Percentiles rank a stretch among this genome's conserved stretches.
Evolutionary conservation across 2,329 filamentous ascomycete genomes (phyloP).

Genomic region (Lecanosticta acicola): DNA sequence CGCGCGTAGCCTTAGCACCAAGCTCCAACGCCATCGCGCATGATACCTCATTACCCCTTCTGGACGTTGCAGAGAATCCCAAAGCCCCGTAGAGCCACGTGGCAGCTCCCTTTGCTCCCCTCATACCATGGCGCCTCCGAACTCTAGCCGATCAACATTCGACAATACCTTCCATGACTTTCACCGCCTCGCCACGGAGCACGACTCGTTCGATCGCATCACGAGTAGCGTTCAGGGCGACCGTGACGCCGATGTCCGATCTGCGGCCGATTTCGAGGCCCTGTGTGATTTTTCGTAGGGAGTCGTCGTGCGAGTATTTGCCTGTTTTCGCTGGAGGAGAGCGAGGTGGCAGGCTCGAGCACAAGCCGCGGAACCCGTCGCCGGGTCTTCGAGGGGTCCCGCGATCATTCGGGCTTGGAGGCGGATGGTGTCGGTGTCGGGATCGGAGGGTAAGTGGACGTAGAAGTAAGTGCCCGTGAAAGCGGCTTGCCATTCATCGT

Average conservation of each 20-base stretch:
- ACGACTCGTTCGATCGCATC: slow-evolving; percentile 37
- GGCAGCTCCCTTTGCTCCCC: no score
- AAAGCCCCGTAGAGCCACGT: no score
- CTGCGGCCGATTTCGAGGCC: slow-evolving; percentile 49
- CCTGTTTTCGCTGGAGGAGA: slow-evolving; percentile 35
- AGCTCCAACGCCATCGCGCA: no score
- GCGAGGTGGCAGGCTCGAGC: slow-evolving; percentile 42
- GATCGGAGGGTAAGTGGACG: slow-evolving; percentile 33
- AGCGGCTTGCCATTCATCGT: slow-evolving; percentile 48
- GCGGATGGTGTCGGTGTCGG: slow-evolving; percentile 26
- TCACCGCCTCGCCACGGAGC: slow-evolving; percentile 40
- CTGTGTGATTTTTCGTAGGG: slow-evolving; percentile 44
- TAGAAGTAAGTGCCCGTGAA: slow-evolving; percentile 58
- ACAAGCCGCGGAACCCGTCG: slow-evolving; percentile 48
- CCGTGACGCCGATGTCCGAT: slow-evolving; percentile 45
- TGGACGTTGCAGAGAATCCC: no score
- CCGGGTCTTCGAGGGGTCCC: slow-evolving; percentile 45
- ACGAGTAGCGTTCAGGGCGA: slow-evolving; percentile 37
- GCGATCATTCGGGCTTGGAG: slow-evolving; percentile 59
- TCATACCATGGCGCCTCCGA: no score
- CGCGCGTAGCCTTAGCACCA: no score
- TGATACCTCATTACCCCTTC: no score
- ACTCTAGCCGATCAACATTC: slow-evolving; percentile 11
- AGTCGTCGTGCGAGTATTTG: slow-evolving; percentile 29
- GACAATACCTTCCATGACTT: slow-evolving; percentile 37